Evolutionary conservation across 257 asterid species (phyloP), one percentile per base, ranked within the genome.

Genomic region (Schizonepeta tenuifolia): DNA sequence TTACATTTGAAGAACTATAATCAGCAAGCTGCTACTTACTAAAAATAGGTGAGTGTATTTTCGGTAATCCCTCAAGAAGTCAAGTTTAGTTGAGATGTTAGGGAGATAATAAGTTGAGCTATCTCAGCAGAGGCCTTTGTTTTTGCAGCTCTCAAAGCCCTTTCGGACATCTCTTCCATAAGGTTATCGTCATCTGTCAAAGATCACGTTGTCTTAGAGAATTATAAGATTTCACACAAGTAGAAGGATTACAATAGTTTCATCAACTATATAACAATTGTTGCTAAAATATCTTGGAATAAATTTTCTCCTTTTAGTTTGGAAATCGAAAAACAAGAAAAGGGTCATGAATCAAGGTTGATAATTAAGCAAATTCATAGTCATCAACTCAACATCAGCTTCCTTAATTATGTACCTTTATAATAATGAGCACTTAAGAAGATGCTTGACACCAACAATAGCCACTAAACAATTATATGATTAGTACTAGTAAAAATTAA

Each of bases 141-240:
- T 76, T 84, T 86, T 18, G 86, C 91, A 68, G 82, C 85, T 61
- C 69, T 78, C 54, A 80, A 74, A 74, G 89, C 91, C 80, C 82
- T 82, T 71, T 74, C 73, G 3, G 89, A 82, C 89, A 84, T 82
- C 67, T 80, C 84, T 56, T 54, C 67, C 76, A 83, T 76, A 74
- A 84, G 66, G 33, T 10, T 43, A 67, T 82, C 83, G 59, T 84
- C 44, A 20, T 60, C 91, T 86, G 87, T 58, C 65, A 74, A 70
- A 50, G 24, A 44, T 7, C 44, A 63, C 4, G 12, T 72, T 9
- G 28, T 50, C 33, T 2, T 17, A 20, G 22, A 2, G 13, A 56
- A n/a, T 43, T 53, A 21, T 3, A 47, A 28, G 41, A 43, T 21
- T 40, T 13, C 18, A 15, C 12, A 1, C 41, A 44, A 61, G 49